Evolutionary conservation across 2,329 filamentous ascomycete genomes (phyloP).

Genomic region (Diplodia scrobiculata): DNA sequence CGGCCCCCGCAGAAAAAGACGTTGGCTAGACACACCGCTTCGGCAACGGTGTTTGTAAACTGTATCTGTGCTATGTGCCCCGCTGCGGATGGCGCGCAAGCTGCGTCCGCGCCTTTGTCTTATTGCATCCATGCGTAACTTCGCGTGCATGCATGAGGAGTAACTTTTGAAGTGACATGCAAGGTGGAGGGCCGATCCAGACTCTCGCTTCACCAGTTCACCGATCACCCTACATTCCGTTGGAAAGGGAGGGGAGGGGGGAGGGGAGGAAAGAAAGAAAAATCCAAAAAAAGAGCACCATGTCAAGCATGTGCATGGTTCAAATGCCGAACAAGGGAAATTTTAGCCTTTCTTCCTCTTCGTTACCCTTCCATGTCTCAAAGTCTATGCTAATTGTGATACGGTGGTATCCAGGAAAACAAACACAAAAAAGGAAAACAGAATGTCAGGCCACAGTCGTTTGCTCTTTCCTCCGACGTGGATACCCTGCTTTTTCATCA

Average conservation of each 20-base stretch:
- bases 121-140: no score
- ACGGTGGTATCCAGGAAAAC: slow-evolving; percentile 10
- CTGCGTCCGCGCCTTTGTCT: no score
- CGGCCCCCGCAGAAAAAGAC: no score
- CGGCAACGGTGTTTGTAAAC: no score
- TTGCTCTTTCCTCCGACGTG: background rate
- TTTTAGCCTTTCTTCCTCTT: background rate
- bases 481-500: background rate
- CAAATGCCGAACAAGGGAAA: background rate
- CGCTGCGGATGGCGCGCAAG: no score
- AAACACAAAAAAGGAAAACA: background rate
- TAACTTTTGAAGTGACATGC: no score
- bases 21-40: no score
- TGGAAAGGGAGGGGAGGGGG: background rate
- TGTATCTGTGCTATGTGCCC: no score
- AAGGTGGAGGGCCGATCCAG: no score
- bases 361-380: background rate
- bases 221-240: background rate
- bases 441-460: background rate
- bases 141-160: no score
- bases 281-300: background rate
- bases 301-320: background rate
- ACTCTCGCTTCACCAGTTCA: no score
- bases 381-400: slow-evolving; percentile 3
- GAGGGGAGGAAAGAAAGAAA: background rate